Evolutionary conservation across 306 rosid species (phyloP).

Genomic region (Potentilla sterilis): DNA sequence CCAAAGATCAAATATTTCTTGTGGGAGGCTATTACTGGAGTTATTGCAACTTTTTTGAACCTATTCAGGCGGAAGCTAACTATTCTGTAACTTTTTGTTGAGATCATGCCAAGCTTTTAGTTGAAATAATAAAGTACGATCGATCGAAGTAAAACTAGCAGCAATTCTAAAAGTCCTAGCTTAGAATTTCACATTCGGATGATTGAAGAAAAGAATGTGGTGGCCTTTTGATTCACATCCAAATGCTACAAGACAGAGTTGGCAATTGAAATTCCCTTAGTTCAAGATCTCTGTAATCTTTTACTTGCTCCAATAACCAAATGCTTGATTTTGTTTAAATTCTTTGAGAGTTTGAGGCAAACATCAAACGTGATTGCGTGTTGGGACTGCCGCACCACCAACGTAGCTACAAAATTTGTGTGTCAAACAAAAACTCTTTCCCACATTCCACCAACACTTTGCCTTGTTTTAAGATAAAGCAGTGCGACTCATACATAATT

Average conservation of each 20-base stretch:
- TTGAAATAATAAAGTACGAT: background rate
- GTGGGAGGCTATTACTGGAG: no score
- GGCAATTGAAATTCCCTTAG: constrained; percentile 12
- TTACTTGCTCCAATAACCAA: constrained; percentile 25
- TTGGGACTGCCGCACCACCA: constrained; percentile 29
- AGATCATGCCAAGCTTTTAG: background rate
- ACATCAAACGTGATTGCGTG: constrained; percentile 36
- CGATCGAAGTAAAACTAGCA: background rate
- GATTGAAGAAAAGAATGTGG: background rate
- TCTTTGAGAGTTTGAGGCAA: background rate
- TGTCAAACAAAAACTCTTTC: constrained; percentile 27
- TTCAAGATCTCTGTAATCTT: constrained; percentile 22
- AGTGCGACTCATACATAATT: background rate
- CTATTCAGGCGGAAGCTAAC: no score
- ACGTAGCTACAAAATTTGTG: constrained; percentile 11
- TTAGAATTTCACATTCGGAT: background rate
- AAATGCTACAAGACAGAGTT: constrained; percentile 22
- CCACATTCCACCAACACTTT: background rate
- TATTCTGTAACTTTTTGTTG: no score
- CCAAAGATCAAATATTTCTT: no score
- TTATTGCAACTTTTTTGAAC: no score
- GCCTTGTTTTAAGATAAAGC: background rate
- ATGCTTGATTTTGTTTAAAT: background rate
- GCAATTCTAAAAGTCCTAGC: background rate
- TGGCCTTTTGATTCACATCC: constrained; percentile 10